Base-by-base conservation (phyloP, 257 asterid genomes). In the Oldenlandia corymbosa region DNA sequence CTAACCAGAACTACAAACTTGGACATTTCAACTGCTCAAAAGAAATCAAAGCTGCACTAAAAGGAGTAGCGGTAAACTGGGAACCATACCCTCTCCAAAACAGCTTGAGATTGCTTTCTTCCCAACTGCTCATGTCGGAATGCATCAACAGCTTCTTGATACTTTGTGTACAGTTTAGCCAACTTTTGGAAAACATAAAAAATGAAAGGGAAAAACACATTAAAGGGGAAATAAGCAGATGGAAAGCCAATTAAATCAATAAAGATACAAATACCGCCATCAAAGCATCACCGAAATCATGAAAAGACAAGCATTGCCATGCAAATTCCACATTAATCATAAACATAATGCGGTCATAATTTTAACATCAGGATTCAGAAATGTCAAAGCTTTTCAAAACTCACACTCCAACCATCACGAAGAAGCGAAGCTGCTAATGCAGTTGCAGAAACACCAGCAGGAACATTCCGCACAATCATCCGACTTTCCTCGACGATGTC, bases 381-480 rank as follows among this genome's bases (percentile, higher is more conserved):
- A 26, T 48, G n/a, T 46, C 7, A 63, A 10, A 45, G 16, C 16
- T 73, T 20, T 28, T 31, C 1, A n/a, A 5, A 52, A 79, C 95
- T 90, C 68, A 90, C 97, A 75, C 88, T 84, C 99, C 99, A 92
- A 71, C 99, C 99, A 54, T 89, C 97, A 67, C 97, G 88, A 66
- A 92, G 90, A 74, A 92, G 97, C 58, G 99, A 83, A 68, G 97
- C 95, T 21, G 99, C 97, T 70, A 89, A 80, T 50, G 99, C 95
- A 20, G 99, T 89, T 72, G 95, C 99, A 23, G 99, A 92, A 74
- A 92, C 81, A 31, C 97, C 99, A 26, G 72, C 64, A 6, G 99
- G 97, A 71, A 89, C 66, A 63, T 69, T 76, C 21, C 97, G 95
- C 71, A 85, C 78, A 67, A 85, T 78, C 71, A 88, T 83, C 61